phyloP scores from a whole-genome alignment of 73 alveolate species.

The Diophrys sp. region DNA sequence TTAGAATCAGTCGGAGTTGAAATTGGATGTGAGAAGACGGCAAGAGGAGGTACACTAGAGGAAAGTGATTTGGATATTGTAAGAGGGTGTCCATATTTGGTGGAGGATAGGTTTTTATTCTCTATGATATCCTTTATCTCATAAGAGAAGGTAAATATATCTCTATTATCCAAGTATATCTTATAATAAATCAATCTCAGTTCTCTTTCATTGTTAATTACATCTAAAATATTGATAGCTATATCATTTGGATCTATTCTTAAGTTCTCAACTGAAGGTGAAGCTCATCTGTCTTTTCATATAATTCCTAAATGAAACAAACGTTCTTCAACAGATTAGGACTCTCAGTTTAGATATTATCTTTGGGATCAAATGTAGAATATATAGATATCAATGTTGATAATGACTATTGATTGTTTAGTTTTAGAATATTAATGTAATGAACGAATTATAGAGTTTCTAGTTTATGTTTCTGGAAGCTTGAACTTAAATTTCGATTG shows the following conservation, averaged over 20 bases:
- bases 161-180: constrained; percentile 12
- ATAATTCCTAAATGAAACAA: constrained; percentile 4
- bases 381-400: neutral
- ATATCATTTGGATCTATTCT: neutral
- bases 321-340: constrained; percentile 5
- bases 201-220: constrained; percentile 3
- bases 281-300: neutral
- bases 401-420: too few species aligned
- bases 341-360: neutral
- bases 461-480: too few species aligned
- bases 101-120: constrained; percentile 13
- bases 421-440: too few species aligned
- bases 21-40: neutral
- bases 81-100: constrained; percentile 15
- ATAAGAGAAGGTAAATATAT: constrained; percentile 2
- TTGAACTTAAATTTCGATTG: too few species aligned
- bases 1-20: neutral
- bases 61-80: constrained; percentile 8
- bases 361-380: neutral
- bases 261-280: neutral
- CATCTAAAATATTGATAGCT: neutral
- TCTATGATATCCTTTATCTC: constrained; percentile 8
- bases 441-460: too few species aligned
- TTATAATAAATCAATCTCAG: constrained; percentile 7
- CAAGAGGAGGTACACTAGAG: constrained; percentile 6